Evolutionary conservation across 208 protist genomes (phyloP).

Genomic region (Leishmania lainsoni): DNA sequence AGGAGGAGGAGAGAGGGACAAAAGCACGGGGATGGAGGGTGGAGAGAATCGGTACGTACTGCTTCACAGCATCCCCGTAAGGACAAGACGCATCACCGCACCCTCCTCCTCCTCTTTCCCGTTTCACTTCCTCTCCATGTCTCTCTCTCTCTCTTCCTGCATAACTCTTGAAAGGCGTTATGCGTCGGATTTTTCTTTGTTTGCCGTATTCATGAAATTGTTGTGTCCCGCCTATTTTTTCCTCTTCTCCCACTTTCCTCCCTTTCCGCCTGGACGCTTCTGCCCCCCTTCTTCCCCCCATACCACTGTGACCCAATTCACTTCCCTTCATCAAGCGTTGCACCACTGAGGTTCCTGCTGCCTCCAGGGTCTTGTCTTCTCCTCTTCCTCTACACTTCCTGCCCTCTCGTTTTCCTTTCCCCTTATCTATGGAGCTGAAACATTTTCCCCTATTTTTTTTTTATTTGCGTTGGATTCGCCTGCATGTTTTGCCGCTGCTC

Average conservation of each 20-base stretch:
- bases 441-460: too few species aligned
- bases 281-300: background rate
- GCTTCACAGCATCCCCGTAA: background rate
- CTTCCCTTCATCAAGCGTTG: background rate
- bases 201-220: too few species aligned
- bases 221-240: too few species aligned
- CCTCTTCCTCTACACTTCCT: background rate
- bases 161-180: background rate
- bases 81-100: background rate
- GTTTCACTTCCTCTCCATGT: constrained; percentile 6
- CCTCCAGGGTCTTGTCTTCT: background rate
- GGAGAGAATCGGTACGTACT: background rate
- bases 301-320: background rate
- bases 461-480: too few species aligned
- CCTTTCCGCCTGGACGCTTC: too few species aligned
- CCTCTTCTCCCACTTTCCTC: too few species aligned
- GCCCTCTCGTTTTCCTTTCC: too few species aligned
- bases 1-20: background rate
- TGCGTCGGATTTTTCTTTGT: background rate
- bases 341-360: background rate
- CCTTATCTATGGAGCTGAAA: too few species aligned
- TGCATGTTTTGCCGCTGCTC: too few species aligned
- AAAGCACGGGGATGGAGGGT: background rate
- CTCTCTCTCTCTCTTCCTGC: constrained; percentile 8
- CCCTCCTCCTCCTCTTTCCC: background rate